Percentiles rank a stretch among this genome's conserved stretches.
Evolutionary conservation across 768 basidiomycete genomes (phyloP).

Genomic region (Leucogyrophana mollusca): DNA sequence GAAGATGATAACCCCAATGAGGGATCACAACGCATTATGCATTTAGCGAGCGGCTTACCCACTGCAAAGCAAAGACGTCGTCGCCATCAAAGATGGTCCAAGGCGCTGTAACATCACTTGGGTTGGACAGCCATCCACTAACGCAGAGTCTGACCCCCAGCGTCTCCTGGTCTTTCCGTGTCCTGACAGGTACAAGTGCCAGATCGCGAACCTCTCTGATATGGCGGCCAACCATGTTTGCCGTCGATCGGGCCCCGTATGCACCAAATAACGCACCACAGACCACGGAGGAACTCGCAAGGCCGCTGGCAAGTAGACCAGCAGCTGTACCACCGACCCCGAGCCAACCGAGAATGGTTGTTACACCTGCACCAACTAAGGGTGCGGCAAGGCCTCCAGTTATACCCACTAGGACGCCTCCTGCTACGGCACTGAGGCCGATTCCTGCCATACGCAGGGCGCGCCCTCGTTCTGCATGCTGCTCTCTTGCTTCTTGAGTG

Average conservation of each 20-base stretch:
- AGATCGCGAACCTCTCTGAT: slow-evolving; percentile 54
- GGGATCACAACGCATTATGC: no score
- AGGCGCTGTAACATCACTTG: slow-evolving; percentile 47
- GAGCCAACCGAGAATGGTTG: slow-evolving; percentile 46
- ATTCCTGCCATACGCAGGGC: slow-evolving; percentile 46
- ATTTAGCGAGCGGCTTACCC: slow-evolving; percentile 36
- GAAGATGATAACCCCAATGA: slow-evolving; percentile 3
- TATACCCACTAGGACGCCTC: slow-evolving; percentile 53
- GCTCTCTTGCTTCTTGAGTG: slow-evolving; percentile 35
- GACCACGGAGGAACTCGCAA: slow-evolving; percentile 54
- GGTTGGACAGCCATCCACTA: slow-evolving; percentile 50
- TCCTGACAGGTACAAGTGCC: slow-evolving; percentile 45
- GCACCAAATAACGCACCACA: slow-evolving; percentile 59
- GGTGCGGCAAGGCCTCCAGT: slow-evolving; percentile 63
- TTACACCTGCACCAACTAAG: slow-evolving; percentile 52
- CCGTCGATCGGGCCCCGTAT: slow-evolving; percentile 51
- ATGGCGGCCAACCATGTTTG: slow-evolving; percentile 48
- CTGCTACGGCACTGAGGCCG: slow-evolving; percentile 51
- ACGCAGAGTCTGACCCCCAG: slow-evolving; percentile 53
- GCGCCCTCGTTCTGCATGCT: slow-evolving; percentile 41
- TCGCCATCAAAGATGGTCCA: slow-evolving; percentile 50
- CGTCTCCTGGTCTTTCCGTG: slow-evolving; percentile 37
- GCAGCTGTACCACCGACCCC: slow-evolving; percentile 54
- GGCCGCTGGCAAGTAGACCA: slow-evolving; percentile 49
- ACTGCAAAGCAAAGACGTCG: slow-evolving; percentile 57